phyloP scores from a whole-genome alignment of 2,329 filamentous ascomycete species.

The Beauveria scarabaeidicola region DNA sequence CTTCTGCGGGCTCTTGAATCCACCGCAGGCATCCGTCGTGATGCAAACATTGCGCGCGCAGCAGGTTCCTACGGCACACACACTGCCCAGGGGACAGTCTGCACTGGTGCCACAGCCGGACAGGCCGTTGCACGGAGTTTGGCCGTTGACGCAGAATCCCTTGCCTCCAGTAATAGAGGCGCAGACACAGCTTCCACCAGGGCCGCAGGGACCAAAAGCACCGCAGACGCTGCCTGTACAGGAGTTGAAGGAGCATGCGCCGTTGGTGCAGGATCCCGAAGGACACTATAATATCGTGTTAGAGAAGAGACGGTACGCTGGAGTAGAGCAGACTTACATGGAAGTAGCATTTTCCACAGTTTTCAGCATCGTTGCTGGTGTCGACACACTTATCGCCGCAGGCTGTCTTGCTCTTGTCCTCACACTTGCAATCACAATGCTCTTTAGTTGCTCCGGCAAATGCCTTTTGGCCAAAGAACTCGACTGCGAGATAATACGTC shows the following conservation, averaged over 20 bases:
- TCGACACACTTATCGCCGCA: constrained; percentile 8
- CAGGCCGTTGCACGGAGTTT: not conserved
- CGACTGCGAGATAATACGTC: not conserved
- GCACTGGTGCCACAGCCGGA: not conserved
- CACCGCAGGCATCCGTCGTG: constrained; percentile 1
- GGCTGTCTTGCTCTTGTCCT: constrained; percentile 2
- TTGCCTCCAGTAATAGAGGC: constrained; percentile 1
- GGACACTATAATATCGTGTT: not conserved
- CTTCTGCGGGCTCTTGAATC: not conserved
- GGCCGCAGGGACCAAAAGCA: not conserved
- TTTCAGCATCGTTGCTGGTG: not conserved
- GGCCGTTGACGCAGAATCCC: constrained; percentile 9
- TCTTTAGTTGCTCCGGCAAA: constrained; percentile 2
- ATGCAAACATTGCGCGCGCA: constrained; percentile 5
- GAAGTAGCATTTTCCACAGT: constrained; percentile 7
- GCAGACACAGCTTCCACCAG: constrained; percentile 4
- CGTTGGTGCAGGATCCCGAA: constrained; percentile 4
- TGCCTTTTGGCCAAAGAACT: not conserved
- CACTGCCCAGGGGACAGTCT: constrained; percentile 2
- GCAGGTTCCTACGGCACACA: constrained; percentile 4
- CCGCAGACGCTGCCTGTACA: constrained; percentile 1
- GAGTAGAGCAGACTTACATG: not conserved
- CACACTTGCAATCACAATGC: constrained; percentile 5
- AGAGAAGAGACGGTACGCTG: not conserved
- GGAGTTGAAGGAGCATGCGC: constrained; percentile 2